These are phyloP conservation scores for Stemphylium beticola DNA, from an alignment of 2,329 filamentous ascomycete species.

Conservation along the genomic window DNA sequence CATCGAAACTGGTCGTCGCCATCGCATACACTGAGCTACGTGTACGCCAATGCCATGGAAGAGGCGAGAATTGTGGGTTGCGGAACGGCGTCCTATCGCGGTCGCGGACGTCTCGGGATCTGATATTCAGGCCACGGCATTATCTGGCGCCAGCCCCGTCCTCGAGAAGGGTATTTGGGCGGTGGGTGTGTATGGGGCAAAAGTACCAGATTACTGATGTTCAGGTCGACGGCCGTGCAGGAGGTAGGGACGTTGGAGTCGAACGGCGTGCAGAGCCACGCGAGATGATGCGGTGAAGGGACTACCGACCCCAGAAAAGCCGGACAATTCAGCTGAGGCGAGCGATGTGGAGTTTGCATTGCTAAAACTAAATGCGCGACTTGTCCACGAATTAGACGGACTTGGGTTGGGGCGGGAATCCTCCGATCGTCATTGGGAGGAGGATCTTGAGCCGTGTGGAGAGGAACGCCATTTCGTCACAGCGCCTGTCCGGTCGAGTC, in stretches of 20 bases:
- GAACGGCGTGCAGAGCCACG: slow-evolving; percentile 1
- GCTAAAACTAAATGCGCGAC: slow-evolving; percentile 18
- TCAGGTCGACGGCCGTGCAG: slow-evolving; percentile 2
- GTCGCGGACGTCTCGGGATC: slow-evolving; percentile 31
- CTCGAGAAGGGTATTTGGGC: slow-evolving; percentile 3
- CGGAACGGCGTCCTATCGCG: slow-evolving; percentile 26
- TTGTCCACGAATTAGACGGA: slow-evolving; percentile 16
- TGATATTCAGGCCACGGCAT: slow-evolving; percentile 28
- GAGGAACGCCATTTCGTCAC: slow-evolving; percentile 25
- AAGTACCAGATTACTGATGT: not conserved
- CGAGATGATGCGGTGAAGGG: slow-evolving; percentile 26
- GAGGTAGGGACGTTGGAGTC: slow-evolving; percentile 10
- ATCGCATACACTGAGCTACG: slow-evolving; percentile 30
- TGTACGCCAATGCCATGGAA: slow-evolving; percentile 15
- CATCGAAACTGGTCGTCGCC: slow-evolving; percentile 24
- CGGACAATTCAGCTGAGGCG: slow-evolving; percentile 25
- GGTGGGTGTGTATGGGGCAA: not conserved
- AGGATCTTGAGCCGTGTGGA: slow-evolving; percentile 22
- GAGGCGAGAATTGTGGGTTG: not conserved
- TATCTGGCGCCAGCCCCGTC: slow-evolving; percentile 22
- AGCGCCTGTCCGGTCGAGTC: slow-evolving; percentile 10
- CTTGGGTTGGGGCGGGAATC: slow-evolving; percentile 18
- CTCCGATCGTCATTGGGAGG: slow-evolving; percentile 23
- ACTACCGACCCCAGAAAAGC: slow-evolving; percentile 27
- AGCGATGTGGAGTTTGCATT: slow-evolving; percentile 26